Conservation (phyloP, 2,329 filamentous ascomycete species). For the Neofusicoccum sp. region DNA sequence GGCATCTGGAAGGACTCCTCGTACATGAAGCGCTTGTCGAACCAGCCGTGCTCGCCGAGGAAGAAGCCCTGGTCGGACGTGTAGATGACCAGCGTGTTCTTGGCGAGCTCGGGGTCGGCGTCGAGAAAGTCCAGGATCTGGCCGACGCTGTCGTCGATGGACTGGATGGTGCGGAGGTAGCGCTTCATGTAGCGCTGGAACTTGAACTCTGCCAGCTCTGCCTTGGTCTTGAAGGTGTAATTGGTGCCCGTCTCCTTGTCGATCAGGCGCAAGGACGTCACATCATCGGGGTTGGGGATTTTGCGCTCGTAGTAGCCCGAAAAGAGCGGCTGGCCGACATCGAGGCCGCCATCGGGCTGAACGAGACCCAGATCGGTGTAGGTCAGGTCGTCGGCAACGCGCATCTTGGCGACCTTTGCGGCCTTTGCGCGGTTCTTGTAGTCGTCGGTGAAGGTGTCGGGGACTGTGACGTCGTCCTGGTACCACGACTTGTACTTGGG, state of each 20-base stretch:
- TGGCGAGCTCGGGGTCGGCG: conserved; percentile 34
- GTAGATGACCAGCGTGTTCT: conserved; percentile 55
- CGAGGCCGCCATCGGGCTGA: conserved; percentile 49
- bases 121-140: conserved; percentile 50
- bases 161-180: conserved; percentile 54
- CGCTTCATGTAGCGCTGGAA: conserved; percentile 58
- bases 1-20: conserved; percentile 59
- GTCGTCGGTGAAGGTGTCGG: conserved; percentile 54
- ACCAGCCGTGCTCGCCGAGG: conserved; percentile 58
- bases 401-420: conserved; percentile 52
- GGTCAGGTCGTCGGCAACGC: conserved; percentile 52
- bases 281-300: conserved; percentile 37
- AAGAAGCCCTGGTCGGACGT: conserved; percentile 58
- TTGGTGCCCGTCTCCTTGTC: conserved; percentile 48
- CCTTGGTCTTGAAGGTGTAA: conserved; percentile 45
- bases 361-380: conserved; percentile 51
- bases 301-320: conserved; percentile 37
- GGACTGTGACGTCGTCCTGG: conserved; percentile 45
- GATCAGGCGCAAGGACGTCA: conserved; percentile 38
- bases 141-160: conserved; percentile 55
- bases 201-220: conserved; percentile 53
- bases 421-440: conserved; percentile 55
- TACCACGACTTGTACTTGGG: conserved; percentile 51
- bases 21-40: conserved; percentile 60
- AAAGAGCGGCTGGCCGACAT: conserved; percentile 38